These are phyloP conservation scores for Russula foetens DNA, from an alignment of 768 basidiomycete genomes.

Conservation along the genomic window DNA sequence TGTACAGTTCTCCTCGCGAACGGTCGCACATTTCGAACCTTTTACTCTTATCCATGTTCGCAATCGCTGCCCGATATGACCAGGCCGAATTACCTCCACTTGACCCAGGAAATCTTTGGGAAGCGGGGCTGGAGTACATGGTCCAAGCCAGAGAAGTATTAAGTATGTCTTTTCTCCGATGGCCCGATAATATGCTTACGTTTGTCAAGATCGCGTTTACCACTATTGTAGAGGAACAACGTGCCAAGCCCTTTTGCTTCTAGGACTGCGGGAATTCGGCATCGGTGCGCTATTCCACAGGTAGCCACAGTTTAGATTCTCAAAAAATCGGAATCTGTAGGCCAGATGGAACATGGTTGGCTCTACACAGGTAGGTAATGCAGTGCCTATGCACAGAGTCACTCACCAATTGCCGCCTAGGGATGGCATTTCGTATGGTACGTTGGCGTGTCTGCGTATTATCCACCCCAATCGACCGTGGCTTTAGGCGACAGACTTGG, in stretches of 20 bases:
- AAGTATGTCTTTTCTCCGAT: slow-evolving; percentile 33
- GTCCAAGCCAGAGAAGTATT: slow-evolving; percentile 54
- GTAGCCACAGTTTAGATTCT: background rate
- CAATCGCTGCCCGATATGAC: slow-evolving; percentile 68
- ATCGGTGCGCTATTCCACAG: slow-evolving; percentile 42
- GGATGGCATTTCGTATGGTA: slow-evolving; percentile 73
- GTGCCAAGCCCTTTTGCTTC: slow-evolving; percentile 70
- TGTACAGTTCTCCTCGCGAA: slow-evolving; percentile 32
- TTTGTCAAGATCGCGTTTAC: slow-evolving; percentile 45
- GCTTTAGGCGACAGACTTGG: slow-evolving; percentile 65
- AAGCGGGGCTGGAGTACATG: slow-evolving; percentile 58
- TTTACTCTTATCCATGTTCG: slow-evolving; percentile 71
- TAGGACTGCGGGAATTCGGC: slow-evolving; percentile 82
- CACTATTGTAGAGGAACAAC: slow-evolving; percentile 65
- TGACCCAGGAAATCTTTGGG: slow-evolving; percentile 52
- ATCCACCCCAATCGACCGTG: slow-evolving; percentile 5
- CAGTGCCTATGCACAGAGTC: background rate
- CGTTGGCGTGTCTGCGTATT: slow-evolving; percentile 8
- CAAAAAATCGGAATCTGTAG: slow-evolving; percentile 21
- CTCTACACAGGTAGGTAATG: slow-evolving; percentile 53
- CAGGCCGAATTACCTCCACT: slow-evolving; percentile 38
- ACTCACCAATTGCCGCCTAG: slow-evolving; percentile 24
- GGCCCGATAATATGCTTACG: background rate
- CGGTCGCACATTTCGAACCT: slow-evolving; percentile 47
- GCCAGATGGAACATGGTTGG: slow-evolving; percentile 80